Evolutionary conservation across 2,329 filamentous ascomycete species (phyloP).

Genomic region (Zalaria obscura): DNA sequence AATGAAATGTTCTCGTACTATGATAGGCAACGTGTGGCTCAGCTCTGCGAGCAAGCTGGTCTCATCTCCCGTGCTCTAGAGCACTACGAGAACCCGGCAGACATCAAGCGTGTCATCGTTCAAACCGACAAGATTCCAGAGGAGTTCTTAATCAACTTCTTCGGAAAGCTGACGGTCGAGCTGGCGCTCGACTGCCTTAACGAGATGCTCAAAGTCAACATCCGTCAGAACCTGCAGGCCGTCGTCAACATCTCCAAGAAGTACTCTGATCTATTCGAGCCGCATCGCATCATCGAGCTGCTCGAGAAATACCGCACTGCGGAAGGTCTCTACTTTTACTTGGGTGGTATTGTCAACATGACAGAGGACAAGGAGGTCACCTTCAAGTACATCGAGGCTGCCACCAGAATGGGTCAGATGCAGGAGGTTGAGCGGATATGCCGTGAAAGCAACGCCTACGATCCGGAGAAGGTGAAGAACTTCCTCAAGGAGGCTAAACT

Average conservation of each 20-base stretch:
- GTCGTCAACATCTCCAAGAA: conserved; percentile 95
- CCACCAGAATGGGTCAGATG: conserved; percentile 83
- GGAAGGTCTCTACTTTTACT: conserved; percentile 95
- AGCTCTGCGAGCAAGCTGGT: conserved; percentile 85
- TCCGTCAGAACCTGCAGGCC: conserved; percentile 88
- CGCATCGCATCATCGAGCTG: conserved; percentile 78
- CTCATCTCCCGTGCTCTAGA: conserved; percentile 61
- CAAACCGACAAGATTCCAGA: conserved; percentile 77
- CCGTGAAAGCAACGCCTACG: conserved; percentile 75
- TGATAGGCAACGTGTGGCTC: conserved; percentile 76
- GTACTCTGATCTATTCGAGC: conserved; percentile 86
- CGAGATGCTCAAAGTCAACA: conserved; percentile 92
- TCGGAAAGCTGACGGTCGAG: conserved; percentile 87
- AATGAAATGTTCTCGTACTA: conserved; percentile 99
- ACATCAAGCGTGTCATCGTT: conserved; percentile 79
- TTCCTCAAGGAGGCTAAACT: conserved; percentile 95
- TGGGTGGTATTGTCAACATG: conserved; percentile 94
- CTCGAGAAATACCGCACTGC: conserved; percentile 96
- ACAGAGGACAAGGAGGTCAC: conserved; percentile 91
- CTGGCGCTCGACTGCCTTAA: conserved; percentile 89
- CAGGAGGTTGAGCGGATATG: conserved; percentile 96
- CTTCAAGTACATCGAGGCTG: conserved; percentile 99
- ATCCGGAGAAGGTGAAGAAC: conserved; percentile 95
- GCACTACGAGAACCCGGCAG: conserved; percentile 80
- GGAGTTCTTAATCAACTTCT: conserved; percentile 86